phyloP scores from a whole-genome alignment of 345 rosid species.

The Bretschneidera sinensis region DNA sequence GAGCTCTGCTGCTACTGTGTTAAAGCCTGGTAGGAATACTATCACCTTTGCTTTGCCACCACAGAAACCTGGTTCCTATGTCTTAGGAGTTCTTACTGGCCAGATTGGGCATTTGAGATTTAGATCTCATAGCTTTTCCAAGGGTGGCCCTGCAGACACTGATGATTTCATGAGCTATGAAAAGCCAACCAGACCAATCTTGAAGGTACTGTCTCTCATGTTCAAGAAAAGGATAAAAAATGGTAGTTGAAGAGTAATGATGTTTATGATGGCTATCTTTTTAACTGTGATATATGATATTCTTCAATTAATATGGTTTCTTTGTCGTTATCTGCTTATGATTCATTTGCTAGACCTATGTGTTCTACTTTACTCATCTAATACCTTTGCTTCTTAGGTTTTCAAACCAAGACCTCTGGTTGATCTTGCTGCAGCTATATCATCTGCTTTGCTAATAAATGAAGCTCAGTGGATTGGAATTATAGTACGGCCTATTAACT shows the following conservation, averaged over 20 bases:
- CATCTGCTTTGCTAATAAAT: conserved; percentile 80
- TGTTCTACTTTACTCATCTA: conserved; percentile 24
- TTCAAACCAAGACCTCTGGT: conserved; percentile 90
- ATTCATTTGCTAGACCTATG: too few species aligned
- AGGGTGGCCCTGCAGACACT: conserved; percentile 89
- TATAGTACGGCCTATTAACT: conserved; percentile 64
- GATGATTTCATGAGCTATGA: conserved; percentile 98
- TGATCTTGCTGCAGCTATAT: conserved; percentile 84
- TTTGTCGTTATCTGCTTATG: background rate
- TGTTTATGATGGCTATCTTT: background rate
- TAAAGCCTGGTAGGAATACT: conserved; percentile 72
- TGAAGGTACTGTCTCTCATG: conserved; percentile 55
- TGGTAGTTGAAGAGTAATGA: background rate
- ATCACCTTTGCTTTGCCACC: conserved; percentile 77
- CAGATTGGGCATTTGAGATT: conserved; percentile 89
- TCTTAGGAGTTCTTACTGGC: conserved; percentile 91
- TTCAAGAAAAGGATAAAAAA: conserved; percentile 10
- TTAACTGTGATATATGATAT: too few species aligned
- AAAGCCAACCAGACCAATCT: conserved; percentile 84
- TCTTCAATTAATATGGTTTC: too few species aligned
- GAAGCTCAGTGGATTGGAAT: conserved; percentile 96
- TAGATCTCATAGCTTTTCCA: conserved; percentile 95
- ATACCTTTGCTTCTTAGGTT: conserved; percentile 53
- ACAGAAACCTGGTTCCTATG: conserved; percentile 90
- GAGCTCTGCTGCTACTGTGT: conserved; percentile 62